These are phyloP conservation scores for Amphicarpaea edgeworthii DNA, from an alignment of 306 rosid genomes.

Conservation along the genomic window DNA sequence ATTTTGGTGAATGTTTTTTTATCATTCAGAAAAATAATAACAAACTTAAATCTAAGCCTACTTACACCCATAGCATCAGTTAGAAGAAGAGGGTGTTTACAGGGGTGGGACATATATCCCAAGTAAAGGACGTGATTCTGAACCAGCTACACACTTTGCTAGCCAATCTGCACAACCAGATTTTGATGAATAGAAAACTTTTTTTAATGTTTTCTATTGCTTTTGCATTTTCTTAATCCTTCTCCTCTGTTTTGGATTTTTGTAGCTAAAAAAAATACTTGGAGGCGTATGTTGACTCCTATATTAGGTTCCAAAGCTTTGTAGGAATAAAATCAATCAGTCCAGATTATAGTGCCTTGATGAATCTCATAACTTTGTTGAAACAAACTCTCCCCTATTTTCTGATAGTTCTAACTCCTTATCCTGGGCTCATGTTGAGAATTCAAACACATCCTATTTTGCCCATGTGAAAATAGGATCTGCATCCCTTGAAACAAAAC, in stretches of 20 bases:
- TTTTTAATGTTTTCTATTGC: neutral
- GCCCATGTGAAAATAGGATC: neutral
- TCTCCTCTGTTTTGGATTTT: conserved; percentile 1
- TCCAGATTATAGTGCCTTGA: neutral
- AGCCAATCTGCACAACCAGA: neutral
- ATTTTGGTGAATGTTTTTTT: neutral
- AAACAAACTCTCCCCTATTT: neutral
- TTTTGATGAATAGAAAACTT: neutral
- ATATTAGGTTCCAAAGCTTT: neutral
- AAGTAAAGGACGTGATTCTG: neutral
- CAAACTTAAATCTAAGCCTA: neutral
- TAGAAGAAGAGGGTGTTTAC: neutral
- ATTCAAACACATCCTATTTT: conserved; percentile 3
- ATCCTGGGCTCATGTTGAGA: neutral
- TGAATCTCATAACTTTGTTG: conserved; percentile 4
- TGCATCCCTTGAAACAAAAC: neutral
- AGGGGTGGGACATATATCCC: neutral
- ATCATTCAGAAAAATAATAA: neutral
- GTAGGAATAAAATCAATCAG: neutral
- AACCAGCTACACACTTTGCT: neutral
- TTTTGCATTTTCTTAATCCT: conserved; percentile 18
- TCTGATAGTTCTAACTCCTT: neutral
- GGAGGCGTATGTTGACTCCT: neutral
- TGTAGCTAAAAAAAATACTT: neutral
- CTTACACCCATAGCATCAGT: neutral